These are phyloP conservation scores for Lyophyllum shimeji DNA, from an alignment of 768 basidiomycete genomes.

Conservation along the genomic window DNA sequence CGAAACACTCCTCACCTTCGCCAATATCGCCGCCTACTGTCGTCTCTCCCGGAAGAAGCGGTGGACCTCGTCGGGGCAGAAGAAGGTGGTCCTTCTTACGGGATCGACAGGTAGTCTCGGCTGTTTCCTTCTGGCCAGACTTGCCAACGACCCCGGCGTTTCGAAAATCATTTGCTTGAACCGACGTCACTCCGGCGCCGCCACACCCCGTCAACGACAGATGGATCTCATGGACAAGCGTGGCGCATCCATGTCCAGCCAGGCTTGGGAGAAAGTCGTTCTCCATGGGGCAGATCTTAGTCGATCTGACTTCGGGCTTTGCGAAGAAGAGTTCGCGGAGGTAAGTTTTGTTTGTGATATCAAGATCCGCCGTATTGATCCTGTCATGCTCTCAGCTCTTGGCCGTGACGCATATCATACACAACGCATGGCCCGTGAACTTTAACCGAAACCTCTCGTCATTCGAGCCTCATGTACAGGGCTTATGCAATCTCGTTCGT, in stretches of 20 bases:
- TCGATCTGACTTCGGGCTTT: constrained; percentile 24
- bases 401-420: constrained; percentile 28
- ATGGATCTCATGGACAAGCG: constrained; percentile 28
- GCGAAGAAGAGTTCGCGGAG: constrained; percentile 22
- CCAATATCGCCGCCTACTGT: constrained; percentile 11
- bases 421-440: constrained; percentile 45
- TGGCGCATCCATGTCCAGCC: constrained; percentile 22
- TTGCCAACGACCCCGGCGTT: constrained; percentile 26
- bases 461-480: constrained; percentile 40
- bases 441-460: constrained; percentile 41
- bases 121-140: constrained; percentile 28
- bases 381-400: constrained; percentile 19
- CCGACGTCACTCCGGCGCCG: constrained; percentile 17
- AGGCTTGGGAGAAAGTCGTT: constrained; percentile 29
- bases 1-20: constrained; percentile 9
- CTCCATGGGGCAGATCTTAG: constrained; percentile 27
- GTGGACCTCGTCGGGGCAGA: constrained; percentile 3
- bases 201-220: constrained; percentile 24
- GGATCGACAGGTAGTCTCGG: constrained; percentile 40
- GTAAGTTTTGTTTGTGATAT: constrained; percentile 14
- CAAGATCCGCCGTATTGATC: not conserved
- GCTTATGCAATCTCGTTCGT: constrained; percentile 30
- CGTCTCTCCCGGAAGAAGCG: constrained; percentile 12
- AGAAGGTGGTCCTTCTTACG: constrained; percentile 31
- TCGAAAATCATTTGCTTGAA: constrained; percentile 31